Conservation (phyloP, 2,329 filamentous ascomycete species). For the Cladophialophora chaetospira region DNA sequence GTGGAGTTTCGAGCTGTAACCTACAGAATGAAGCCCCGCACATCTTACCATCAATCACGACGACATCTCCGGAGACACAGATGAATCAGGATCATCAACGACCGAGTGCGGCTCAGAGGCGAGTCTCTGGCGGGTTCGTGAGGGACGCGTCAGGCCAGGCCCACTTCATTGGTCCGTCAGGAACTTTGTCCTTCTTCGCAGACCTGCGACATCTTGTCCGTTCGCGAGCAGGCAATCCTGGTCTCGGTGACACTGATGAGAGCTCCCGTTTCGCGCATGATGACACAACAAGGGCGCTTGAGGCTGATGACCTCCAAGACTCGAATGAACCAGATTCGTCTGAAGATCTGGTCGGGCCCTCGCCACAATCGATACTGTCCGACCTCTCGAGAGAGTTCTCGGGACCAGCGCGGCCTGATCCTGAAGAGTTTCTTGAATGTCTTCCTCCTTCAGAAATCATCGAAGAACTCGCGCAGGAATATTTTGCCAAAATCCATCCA, state of each 20-base stretch:
- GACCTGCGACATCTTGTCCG: neutral
- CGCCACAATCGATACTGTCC: neutral
- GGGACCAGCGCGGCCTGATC: neutral
- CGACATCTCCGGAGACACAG: neutral
- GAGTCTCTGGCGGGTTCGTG: neutral
- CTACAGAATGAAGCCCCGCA: too few relatives aligned
- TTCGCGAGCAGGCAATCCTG: neutral
- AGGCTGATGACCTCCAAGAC: neutral
- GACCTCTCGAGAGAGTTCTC: neutral
- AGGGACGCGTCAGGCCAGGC: neutral
- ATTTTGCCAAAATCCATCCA: neutral
- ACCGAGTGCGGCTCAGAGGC: neutral
- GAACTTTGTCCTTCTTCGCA: constrained; percentile 4
- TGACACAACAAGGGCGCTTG: constrained; percentile 1
- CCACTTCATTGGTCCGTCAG: constrained; percentile 1
- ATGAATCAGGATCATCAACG: neutral
- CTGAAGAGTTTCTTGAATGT: neutral
- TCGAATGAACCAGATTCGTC: neutral
- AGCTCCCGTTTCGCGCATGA: neutral
- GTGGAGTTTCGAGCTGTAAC: too few relatives aligned
- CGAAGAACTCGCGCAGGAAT: neutral
- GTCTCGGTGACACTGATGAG: neutral
- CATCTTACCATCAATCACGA: too few relatives aligned
- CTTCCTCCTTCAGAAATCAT: neutral
- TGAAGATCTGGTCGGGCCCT: neutral